A percentile compares a stretch with the other conserved stretches of the same genome.
These are phyloP conservation scores for Cubamyces lactineus DNA, from an alignment of 768 basidiomycete species.

Conservation along the genomic window DNA sequence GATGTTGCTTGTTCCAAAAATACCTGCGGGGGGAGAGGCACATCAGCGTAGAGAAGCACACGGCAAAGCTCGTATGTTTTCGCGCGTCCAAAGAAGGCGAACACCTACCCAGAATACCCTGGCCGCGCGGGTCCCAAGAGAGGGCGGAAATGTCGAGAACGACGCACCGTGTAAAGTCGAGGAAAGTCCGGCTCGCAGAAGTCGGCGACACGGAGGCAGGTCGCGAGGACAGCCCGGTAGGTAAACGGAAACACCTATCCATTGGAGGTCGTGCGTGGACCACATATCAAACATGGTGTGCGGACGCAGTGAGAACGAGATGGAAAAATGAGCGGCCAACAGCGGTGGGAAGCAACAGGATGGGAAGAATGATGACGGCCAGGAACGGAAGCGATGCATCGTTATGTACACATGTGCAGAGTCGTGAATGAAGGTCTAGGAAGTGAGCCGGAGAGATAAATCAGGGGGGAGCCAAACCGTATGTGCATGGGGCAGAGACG, in stretches of 20 bases:
- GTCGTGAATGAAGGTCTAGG: background rate
- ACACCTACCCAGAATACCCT: background rate
- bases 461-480: background rate
- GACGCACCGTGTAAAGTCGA: constrained; percentile 11
- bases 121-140: background rate
- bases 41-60: constrained; percentile 3
- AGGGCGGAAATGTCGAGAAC: background rate
- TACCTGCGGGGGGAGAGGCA: constrained; percentile 7
- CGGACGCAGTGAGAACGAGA: background rate
- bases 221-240: constrained; percentile 18
- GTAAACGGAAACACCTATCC: constrained; percentile 7
- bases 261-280: background rate
- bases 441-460: background rate
- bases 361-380: background rate
- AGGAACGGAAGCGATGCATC: background rate
- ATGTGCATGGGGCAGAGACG: background rate
- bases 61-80: constrained; percentile 16
- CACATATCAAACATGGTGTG: constrained; percentile 7
- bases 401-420: constrained; percentile 6
- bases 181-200: constrained; percentile 3
- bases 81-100: constrained; percentile 2
- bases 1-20: constrained; percentile 3
- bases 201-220: constrained; percentile 5
- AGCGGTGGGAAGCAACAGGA: background rate
- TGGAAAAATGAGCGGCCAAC: background rate